Conservation (phyloP, 345 rosid species). For the Lenwebbia sp. region DNA sequence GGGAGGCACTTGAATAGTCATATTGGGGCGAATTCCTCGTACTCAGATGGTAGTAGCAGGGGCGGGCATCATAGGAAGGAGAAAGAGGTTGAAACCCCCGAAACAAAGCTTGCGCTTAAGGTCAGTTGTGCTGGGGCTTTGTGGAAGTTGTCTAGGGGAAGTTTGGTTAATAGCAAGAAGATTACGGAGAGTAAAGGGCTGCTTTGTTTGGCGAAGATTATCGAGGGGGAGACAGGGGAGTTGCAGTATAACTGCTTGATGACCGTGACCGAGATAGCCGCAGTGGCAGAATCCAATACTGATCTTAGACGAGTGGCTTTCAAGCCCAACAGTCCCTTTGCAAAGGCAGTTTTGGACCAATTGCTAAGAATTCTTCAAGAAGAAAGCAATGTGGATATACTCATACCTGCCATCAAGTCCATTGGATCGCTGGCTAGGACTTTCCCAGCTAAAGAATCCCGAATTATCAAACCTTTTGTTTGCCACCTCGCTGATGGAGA, state of each 20-base stretch:
- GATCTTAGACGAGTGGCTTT: slow-evolving; percentile 50
- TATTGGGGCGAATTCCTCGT: slow-evolving; percentile 1
- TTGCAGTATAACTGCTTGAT: slow-evolving; percentile 40
- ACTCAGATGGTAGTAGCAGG: slow-evolving; percentile 28
- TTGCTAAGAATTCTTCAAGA: slow-evolving; percentile 38
- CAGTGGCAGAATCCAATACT: slow-evolving; percentile 31
- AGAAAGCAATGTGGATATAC: slow-evolving; percentile 16
- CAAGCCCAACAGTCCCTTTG: slow-evolving; percentile 50
- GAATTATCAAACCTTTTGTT: slow-evolving; percentile 37
- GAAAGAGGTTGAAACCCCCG: slow-evolving; percentile 29
- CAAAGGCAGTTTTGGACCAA: slow-evolving; percentile 48
- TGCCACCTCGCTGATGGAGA: slow-evolving; percentile 17
- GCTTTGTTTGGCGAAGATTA: slow-evolving; percentile 39
- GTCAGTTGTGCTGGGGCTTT: slow-evolving; percentile 40
- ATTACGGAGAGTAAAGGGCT: slow-evolving; percentile 48
- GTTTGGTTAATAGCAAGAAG: slow-evolving; percentile 23
- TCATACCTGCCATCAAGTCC: slow-evolving; percentile 33
- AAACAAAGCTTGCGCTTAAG: slow-evolving; percentile 23
- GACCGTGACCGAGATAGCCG: slow-evolving; percentile 38
- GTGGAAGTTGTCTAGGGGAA: slow-evolving; percentile 32
- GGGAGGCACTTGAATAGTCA: not conserved
- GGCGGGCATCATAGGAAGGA: slow-evolving; percentile 29
- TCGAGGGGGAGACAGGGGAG: slow-evolving; percentile 36
- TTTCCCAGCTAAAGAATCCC: slow-evolving; percentile 42
- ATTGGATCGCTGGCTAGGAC: slow-evolving; percentile 50